Evolutionary conservation across 306 rosid species (phyloP).

Genomic region (Quercus suber): DNA sequence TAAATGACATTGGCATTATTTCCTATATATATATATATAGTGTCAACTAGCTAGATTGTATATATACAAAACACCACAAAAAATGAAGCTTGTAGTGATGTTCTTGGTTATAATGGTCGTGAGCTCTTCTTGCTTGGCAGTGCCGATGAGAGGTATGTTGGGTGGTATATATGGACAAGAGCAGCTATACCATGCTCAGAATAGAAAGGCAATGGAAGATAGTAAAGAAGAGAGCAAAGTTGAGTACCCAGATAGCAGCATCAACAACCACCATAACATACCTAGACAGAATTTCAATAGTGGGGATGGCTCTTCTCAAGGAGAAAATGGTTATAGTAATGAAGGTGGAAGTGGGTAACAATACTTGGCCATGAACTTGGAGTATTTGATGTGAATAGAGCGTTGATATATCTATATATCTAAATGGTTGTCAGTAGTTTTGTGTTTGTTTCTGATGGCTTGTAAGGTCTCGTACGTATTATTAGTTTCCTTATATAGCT

Average conservation of each 20-base stretch:
- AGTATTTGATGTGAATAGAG: no score
- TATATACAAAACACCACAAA: conserved; percentile 1
- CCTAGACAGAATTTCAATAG: conserved; percentile 38
- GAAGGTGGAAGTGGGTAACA: conserved; percentile 22
- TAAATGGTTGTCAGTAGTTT: no score
- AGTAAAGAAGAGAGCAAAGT: conserved; percentile 22
- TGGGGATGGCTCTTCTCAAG: conserved; percentile 29
- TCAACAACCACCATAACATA: conserved; percentile 41
- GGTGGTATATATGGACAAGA: conserved; percentile 48
- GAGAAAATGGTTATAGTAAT: conserved; percentile 20
- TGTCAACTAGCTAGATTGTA: background rate
- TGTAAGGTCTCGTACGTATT: no score
- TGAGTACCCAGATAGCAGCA: conserved; percentile 19
- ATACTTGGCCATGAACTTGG: conserved; percentile 5
- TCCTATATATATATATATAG: background rate
- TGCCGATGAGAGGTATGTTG: conserved; percentile 28
- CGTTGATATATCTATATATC: no score
- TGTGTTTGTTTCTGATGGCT: no score
- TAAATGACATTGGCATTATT: background rate
- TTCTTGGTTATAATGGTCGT: conserved; percentile 29
- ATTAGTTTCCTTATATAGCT: no score
- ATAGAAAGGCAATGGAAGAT: conserved; percentile 29
- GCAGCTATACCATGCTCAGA: conserved; percentile 28
- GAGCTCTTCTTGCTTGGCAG: conserved; percentile 26
- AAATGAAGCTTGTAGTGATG: conserved; percentile 46